Evolutionary conservation across 2,329 filamentous ascomycete species (phyloP).

Genomic region (Lasiodiplodia sp.): DNA sequence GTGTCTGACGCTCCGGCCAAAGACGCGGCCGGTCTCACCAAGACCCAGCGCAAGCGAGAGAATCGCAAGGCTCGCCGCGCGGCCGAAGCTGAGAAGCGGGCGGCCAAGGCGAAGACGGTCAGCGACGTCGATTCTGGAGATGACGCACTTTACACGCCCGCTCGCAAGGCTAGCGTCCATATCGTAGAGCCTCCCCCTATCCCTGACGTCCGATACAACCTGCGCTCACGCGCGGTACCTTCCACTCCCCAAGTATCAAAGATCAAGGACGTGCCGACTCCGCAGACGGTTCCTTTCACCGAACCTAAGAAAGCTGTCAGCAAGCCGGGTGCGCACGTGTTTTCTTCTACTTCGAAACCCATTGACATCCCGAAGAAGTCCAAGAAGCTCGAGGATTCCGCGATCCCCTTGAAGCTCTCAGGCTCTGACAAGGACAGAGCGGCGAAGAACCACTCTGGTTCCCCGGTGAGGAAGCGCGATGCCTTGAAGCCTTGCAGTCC

Average conservation of each 20-base stretch:
- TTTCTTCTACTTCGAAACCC: conserved; percentile 6
- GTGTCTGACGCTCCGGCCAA: conserved; percentile 8
- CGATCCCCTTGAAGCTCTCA: conserved; percentile 20
- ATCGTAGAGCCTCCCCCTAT: not conserved
- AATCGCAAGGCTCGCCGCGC: conserved; percentile 35
- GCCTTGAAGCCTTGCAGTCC: conserved; percentile 33
- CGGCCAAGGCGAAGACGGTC: conserved; percentile 33
- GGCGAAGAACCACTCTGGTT: not conserved
- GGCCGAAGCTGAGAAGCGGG: conserved; percentile 34
- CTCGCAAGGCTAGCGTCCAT: conserved; percentile 46
- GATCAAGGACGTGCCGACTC: not conserved
- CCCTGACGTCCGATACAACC: conserved; percentile 18
- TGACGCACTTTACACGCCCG: conserved; percentile 41
- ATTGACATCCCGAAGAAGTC: conserved; percentile 19
- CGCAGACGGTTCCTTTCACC: not conserved
- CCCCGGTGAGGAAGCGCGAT: conserved; percentile 23
- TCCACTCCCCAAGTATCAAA: conserved; percentile 23
- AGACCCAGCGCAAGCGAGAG: conserved; percentile 47
- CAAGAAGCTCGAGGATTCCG: conserved; percentile 10
- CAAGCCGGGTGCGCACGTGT: not conserved
- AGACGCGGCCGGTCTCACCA: conserved; percentile 37
- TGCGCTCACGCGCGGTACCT: not conserved
- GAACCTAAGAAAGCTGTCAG: conserved; percentile 21
- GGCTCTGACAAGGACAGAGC: conserved; percentile 12
- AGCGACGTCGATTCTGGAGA: conserved; percentile 46